phyloP scores from a whole-genome alignment of 2,329 filamentous ascomycete species.

The Diaporthe vaccinii region DNA sequence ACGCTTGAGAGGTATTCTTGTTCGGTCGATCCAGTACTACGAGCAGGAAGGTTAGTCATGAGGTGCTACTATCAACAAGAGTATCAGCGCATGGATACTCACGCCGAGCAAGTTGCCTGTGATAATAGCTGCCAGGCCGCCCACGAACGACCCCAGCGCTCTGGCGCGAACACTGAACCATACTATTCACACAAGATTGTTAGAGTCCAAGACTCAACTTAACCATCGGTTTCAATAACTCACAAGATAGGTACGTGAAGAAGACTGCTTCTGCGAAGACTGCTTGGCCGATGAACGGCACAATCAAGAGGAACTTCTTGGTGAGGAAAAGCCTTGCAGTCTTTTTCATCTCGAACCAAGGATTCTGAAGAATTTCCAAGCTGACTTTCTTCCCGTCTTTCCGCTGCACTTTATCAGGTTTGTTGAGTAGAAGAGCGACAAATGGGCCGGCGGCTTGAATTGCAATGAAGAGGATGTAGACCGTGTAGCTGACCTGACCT shows the following conservation, averaged over 20 bases:
- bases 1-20: constrained; percentile 64
- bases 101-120: constrained; percentile 76
- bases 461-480: constrained; percentile 79
- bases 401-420: constrained; percentile 72
- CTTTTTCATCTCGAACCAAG: constrained; percentile 70
- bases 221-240: constrained; percentile 40
- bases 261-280: constrained; percentile 81
- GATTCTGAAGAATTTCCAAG: constrained; percentile 68
- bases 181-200: constrained; percentile 50
- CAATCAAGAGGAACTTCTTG: constrained; percentile 72
- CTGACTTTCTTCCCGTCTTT: constrained; percentile 74
- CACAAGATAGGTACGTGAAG: constrained; percentile 73
- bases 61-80: not conserved
- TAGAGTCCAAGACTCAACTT: not conserved
- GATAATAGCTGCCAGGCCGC: constrained; percentile 75
- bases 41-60: constrained; percentile 41
- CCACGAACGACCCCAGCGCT: constrained; percentile 78
- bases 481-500: constrained; percentile 77
- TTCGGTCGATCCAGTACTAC: constrained; percentile 71
- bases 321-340: constrained; percentile 71
- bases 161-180: constrained; percentile 80
- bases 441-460: constrained; percentile 76
- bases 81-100: constrained; percentile 47
- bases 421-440: constrained; percentile 73
- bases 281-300: constrained; percentile 78